Percentiles rank a stretch among this genome's conserved stretches.
Conservation (phyloP, 2,329 filamentous ascomycete genomes). For the Aureobasidium sp. region DNA sequence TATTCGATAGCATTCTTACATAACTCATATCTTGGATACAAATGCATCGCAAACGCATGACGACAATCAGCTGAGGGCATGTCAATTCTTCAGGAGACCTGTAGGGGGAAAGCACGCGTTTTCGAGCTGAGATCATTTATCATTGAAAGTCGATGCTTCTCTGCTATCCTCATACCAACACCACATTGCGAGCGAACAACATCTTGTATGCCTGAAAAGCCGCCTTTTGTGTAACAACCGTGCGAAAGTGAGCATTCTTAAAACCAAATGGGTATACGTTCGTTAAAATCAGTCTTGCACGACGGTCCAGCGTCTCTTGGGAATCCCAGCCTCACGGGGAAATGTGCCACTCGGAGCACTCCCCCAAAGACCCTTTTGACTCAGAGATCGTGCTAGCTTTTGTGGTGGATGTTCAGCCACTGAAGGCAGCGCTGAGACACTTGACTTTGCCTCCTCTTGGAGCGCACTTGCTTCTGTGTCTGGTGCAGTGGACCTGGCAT, state of each 20-base stretch:
- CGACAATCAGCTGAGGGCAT: no score
- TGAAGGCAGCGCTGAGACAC: slow-evolving; percentile 14
- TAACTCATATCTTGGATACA: no score
- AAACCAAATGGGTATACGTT: background rate
- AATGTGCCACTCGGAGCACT: slow-evolving; percentile 28
- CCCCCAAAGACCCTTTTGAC: slow-evolving; percentile 39
- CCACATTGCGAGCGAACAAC: background rate
- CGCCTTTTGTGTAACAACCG: no score
- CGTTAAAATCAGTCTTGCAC: slow-evolving; percentile 21
- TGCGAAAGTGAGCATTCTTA: no score
- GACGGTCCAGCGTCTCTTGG: slow-evolving; percentile 41
- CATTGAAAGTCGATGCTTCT: background rate
- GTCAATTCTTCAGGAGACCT: no score
- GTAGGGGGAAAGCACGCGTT: no score
- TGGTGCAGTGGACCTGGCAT: background rate
- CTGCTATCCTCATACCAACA: background rate
- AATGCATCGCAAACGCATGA: no score
- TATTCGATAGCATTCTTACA: no score
- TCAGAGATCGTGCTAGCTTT: slow-evolving; percentile 21
- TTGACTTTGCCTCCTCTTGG: slow-evolving; percentile 1
- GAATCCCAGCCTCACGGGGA: slow-evolving; percentile 30
- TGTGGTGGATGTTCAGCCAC: slow-evolving; percentile 27
- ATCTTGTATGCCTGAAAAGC: no score
- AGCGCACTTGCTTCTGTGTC: slow-evolving; percentile 23
- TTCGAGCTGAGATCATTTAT: background rate